Percentiles rank a stretch among this genome's conserved stretches.
These are phyloP conservation scores for Begonia peltatifolia DNA, from an alignment of 306 rosid genomes.

Conservation along the genomic window DNA sequence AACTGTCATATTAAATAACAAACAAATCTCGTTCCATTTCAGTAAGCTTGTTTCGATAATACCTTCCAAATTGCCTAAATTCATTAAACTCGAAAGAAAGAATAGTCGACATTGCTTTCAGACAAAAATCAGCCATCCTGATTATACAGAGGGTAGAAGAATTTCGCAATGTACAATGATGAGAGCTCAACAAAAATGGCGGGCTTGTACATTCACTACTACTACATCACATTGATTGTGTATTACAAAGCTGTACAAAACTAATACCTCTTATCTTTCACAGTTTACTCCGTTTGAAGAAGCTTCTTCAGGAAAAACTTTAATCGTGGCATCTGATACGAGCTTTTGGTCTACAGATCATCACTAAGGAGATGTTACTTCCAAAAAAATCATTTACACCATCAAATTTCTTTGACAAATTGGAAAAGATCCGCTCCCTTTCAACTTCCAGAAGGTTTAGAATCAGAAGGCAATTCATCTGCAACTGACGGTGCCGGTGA, in stretches of 20 bases:
- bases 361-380: no score
- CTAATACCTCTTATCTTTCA: constrained; percentile 18
- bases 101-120: no score
- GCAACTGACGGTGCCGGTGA: constrained; percentile 25
- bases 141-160: constrained; percentile 11
- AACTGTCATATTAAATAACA: no score
- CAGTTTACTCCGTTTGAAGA: constrained; percentile 10
- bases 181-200: neutral
- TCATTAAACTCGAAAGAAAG: neutral
- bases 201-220: constrained; percentile 8
- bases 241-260: constrained; percentile 49
- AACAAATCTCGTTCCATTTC: no score
- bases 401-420: no score
- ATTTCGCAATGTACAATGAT: constrained; percentile 30
- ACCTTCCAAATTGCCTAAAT: neutral
- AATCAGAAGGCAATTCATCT: constrained; percentile 32
- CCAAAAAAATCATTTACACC: no score
- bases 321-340: constrained; percentile 14
- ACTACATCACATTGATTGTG: constrained; percentile 18
- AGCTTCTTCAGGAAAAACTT: constrained; percentile 12
- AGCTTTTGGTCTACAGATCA: constrained; percentile 29
- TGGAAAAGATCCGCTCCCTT: neutral
- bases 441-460: constrained; percentile 36
- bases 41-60: no score
- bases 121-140: constrained; percentile 3